Evolutionary conservation across 2,329 filamentous ascomycete species (phyloP).

Genomic region (Macrophomina phaseolina): DNA sequence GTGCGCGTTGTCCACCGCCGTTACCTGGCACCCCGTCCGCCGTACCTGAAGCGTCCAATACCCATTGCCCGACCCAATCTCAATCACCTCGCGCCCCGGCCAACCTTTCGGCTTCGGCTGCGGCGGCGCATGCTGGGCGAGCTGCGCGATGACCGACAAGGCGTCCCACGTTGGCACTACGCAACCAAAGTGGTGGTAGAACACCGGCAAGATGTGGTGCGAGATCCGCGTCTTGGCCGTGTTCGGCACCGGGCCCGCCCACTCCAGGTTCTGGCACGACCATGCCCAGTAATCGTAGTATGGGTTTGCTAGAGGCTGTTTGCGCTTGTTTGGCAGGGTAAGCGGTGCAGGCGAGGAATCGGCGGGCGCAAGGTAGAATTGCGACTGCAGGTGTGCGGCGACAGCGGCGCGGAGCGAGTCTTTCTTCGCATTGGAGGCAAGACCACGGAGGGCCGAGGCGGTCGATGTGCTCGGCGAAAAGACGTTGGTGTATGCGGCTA

Average conservation of each 20-base stretch:
- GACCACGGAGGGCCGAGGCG: slow-evolving; percentile 65
- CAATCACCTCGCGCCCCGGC: slow-evolving; percentile 60
- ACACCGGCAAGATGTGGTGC: slow-evolving; percentile 73
- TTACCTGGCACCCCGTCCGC: slow-evolving; percentile 63
- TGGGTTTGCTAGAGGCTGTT: slow-evolving; percentile 60
- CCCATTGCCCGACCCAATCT: slow-evolving; percentile 74
- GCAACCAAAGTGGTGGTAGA: slow-evolving; percentile 83
- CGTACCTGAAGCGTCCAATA: slow-evolving; percentile 79
- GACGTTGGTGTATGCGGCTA: slow-evolving; percentile 69
- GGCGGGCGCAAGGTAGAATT: slow-evolving; percentile 56
- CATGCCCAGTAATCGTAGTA: slow-evolving; percentile 72
- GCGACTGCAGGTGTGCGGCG: slow-evolving; percentile 59
- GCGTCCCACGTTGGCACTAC: slow-evolving; percentile 71
- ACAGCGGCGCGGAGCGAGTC: slow-evolving; percentile 64
- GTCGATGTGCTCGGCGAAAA: slow-evolving; percentile 68
- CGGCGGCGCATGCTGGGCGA: slow-evolving; percentile 48
- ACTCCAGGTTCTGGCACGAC: slow-evolving; percentile 68
- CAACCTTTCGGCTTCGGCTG: slow-evolving; percentile 39
- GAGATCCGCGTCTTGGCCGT: slow-evolving; percentile 61
- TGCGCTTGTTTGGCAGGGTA: slow-evolving; percentile 43
- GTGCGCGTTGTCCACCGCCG: slow-evolving; percentile 70
- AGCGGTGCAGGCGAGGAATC: slow-evolving; percentile 40
- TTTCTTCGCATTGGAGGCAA: slow-evolving; percentile 70
- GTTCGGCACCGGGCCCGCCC: slow-evolving; percentile 64
- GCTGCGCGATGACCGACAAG: slow-evolving; percentile 63